Conservation (phyloP, 176 grass and related monocot genomes). For the Canna indica region DNA sequence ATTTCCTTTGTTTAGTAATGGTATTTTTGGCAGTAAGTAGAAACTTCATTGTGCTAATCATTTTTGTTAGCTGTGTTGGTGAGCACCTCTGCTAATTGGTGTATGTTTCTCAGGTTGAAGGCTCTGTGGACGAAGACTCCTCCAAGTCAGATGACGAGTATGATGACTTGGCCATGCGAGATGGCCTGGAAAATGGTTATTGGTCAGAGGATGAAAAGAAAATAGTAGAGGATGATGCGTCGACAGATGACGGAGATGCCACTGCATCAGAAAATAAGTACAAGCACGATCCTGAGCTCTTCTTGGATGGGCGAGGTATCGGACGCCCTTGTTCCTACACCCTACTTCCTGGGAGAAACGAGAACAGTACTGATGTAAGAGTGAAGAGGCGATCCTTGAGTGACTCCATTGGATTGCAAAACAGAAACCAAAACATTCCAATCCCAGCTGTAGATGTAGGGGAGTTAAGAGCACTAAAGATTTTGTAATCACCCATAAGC, state of each 20-base stretch:
- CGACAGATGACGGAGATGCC: not conserved
- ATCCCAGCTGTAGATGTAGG: not conserved
- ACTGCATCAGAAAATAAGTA: constrained; percentile 9
- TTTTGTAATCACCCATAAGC: not conserved
- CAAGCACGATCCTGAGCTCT: constrained; percentile 36
- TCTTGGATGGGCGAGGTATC: constrained; percentile 28
- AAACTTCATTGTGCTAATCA: not conserved
- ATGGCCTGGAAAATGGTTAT: constrained; percentile 38
- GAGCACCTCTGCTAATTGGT: not conserved
- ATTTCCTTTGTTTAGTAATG: no score
- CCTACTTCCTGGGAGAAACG: not conserved
- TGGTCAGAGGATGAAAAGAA: constrained; percentile 37
- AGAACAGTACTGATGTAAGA: constrained; percentile 17
- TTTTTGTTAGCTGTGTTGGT: not conserved
- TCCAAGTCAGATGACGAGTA: constrained; percentile 86
- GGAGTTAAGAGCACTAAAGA: not conserved
- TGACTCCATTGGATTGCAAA: constrained; percentile 10
- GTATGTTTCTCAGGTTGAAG: constrained; percentile 47
- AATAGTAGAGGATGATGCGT: not conserved
- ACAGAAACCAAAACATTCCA: not conserved
- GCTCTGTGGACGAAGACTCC: constrained; percentile 81
- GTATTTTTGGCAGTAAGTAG: not conserved
- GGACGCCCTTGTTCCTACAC: constrained; percentile 12
- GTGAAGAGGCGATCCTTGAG: constrained; percentile 58
- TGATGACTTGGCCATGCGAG: constrained; percentile 72